phyloP scores from a whole-genome alignment of 306 rosid species.

The Inga oerstediana region DNA sequence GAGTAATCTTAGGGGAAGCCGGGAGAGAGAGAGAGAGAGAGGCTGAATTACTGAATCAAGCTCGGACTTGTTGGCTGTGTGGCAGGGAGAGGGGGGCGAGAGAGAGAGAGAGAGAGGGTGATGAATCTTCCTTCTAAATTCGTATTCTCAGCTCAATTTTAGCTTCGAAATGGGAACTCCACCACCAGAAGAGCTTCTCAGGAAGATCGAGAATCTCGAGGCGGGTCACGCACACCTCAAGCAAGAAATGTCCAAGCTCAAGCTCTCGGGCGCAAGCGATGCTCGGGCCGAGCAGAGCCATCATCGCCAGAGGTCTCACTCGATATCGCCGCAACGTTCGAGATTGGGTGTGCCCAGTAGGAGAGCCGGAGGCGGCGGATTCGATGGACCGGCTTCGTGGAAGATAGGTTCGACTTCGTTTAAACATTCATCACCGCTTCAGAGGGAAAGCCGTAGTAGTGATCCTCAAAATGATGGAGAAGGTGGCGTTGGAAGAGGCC shows the following conservation, averaged over 20 bases:
- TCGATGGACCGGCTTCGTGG: conserved; percentile 45
- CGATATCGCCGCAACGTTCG: conserved; percentile 90
- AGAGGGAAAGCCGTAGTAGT: conserved; percentile 74
- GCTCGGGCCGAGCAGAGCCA: conserved; percentile 39
- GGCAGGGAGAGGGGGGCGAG: not conserved
- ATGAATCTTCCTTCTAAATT: conserved; percentile 26
- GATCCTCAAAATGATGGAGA: conserved; percentile 49
- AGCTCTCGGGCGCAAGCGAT: conserved; percentile 43
- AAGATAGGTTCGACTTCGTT: conserved; percentile 65
- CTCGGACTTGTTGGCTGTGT: not conserved
- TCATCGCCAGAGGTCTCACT: conserved; percentile 88
- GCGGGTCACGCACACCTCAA: conserved; percentile 84
- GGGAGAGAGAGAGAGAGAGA: not conserved
- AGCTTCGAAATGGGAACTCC: conserved; percentile 57
- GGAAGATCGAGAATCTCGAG: conserved; percentile 87
- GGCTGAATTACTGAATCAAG: not conserved
- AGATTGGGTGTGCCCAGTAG: conserved; percentile 50
- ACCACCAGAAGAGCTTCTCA: conserved; percentile 71
- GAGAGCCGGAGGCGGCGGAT: conserved; percentile 38
- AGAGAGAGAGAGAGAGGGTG: conserved; percentile 1
- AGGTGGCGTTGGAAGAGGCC: conserved; percentile 38
- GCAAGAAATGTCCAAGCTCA: conserved; percentile 82
- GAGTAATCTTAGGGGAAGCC: not conserved
- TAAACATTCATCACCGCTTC: conserved; percentile 85
- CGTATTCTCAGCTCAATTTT: conserved; percentile 18